Base-by-base conservation (phyloP, 768 basidiomycete species). In the Auriculariales sp. region DNA sequence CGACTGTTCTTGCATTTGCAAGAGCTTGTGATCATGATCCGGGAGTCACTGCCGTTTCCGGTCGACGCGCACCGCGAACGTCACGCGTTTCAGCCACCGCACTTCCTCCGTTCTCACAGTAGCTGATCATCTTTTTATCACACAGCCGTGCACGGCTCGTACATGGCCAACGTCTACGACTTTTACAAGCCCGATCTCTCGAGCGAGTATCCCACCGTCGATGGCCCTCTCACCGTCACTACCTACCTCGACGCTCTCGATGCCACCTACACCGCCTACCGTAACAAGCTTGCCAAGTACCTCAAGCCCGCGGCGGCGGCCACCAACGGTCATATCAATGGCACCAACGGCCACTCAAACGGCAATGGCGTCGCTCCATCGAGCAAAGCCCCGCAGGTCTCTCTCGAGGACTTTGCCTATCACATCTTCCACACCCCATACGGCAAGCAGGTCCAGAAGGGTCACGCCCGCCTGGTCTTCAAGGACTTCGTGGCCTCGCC, bases 361-460 rank as follows among this genome's bases (percentile, higher is more conserved):
- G 65, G 59, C 24, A 55, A 61, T 10, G 54, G 53, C 49, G 52
- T 49, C 42, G 53, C 54, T 25, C 63, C 68, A 2, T 54, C 64
- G 1, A 62, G 61, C 22, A 66, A 69, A 11, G 61, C 62, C 31
- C 56, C 69, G 2, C 58, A 70, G 28, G 87, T 91, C 68, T 83
- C 85, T 6, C 74, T 89, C 42, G 80, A 83, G 47, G 76, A 81
- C 56, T 76, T 95, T 59, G 94, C 98, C 69, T 98, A 89, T 63
- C 75, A 84, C 55, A 79, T 93, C 58, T 93, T 98, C 80, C 95
- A 99, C 73, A 84, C 83, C 52, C 95, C 95, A 0, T 99, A 97
- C 66, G 94, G 95, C 70, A 99, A 99, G 71, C 87, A 95, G 63
- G 93, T 95, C 49, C 86, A 95, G 65, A 99, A 97, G 70, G 92